Conservation (phyloP, 169 alveolate species). For the Amoebophrya sp. region DNA sequence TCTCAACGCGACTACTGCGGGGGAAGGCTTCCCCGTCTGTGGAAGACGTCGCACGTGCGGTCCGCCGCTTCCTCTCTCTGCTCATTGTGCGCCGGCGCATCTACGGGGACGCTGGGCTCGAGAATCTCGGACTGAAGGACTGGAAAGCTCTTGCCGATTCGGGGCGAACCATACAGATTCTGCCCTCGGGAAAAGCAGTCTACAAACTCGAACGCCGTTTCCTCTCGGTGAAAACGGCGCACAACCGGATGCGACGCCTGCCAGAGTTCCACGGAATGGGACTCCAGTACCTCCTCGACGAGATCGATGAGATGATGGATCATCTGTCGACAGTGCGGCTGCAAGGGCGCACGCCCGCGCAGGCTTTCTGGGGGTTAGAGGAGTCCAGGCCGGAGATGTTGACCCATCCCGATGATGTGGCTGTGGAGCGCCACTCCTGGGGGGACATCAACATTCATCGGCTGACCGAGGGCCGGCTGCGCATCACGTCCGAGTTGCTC, state of each 20-base stretch:
- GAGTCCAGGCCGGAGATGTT: not conserved
- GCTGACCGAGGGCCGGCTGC: not conserved
- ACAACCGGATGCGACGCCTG: not conserved
- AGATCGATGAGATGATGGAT: not conserved
- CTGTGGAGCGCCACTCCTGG: not conserved
- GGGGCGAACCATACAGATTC: not conserved
- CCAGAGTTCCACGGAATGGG: not conserved
- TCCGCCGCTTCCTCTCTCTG: not conserved
- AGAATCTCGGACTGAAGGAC: not conserved
- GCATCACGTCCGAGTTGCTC: not conserved
- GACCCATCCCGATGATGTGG: not conserved
- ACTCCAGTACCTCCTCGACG: not conserved
- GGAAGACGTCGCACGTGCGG: not conserved
- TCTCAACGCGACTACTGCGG: not conserved
- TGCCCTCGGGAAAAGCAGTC: not conserved
- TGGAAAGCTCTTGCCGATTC: not conserved
- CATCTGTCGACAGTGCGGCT: not conserved
- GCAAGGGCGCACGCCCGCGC: not conserved
- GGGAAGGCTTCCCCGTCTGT: not conserved
- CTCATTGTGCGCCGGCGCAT: not conserved
- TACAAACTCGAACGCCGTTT: not conserved
- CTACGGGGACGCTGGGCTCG: not conserved
- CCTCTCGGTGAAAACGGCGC: not conserved
- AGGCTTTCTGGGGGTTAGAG: not conserved
- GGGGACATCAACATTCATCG: not conserved